Percentiles rank a stretch among this genome's conserved stretches.
Conservation (phyloP, 2,329 filamentous ascomycete species). For the Colletotrichum caudatum region DNA sequence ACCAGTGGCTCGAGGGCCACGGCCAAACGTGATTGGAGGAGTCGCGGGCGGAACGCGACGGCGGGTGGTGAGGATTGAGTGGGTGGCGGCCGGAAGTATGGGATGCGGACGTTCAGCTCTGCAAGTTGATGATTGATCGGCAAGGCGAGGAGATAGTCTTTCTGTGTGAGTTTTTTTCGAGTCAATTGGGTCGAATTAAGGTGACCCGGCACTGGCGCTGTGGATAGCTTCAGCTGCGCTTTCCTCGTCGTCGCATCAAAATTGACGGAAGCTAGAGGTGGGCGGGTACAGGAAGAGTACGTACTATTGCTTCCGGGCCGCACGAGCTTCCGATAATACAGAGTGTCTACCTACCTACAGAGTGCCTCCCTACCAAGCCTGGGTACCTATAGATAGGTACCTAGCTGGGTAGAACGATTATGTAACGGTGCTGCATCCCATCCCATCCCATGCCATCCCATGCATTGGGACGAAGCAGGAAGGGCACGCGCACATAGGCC, state of each 20-base stretch:
- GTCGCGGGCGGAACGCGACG: not conserved
- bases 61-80: not conserved
- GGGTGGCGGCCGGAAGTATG: not conserved
- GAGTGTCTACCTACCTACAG: not conserved
- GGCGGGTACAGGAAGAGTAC: not conserved
- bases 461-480: not conserved
- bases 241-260: slow-evolving; percentile 4
- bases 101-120: slow-evolving; percentile 7
- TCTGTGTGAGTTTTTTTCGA: too few relatives aligned
- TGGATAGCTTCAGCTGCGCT: slow-evolving; percentile 28
- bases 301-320: slow-evolving; percentile 15
- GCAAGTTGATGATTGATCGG: not conserved
- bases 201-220: not conserved
- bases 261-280: not conserved
- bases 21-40: slow-evolving; percentile 25
- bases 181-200: not conserved
- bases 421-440: slow-evolving; percentile 9
- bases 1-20: slow-evolving; percentile 15
- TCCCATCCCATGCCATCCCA: not conserved
- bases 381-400: too few relatives aligned
- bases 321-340: slow-evolving; percentile 14
- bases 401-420: slow-evolving; percentile 1
- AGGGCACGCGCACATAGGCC: slow-evolving; percentile 8
- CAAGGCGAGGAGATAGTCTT: not conserved
- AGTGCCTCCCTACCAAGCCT: too few relatives aligned